Evolutionary conservation across 1,284 basidiomycete genomes (phyloP).

Genomic region (Trichosporon ovoides): DNA sequence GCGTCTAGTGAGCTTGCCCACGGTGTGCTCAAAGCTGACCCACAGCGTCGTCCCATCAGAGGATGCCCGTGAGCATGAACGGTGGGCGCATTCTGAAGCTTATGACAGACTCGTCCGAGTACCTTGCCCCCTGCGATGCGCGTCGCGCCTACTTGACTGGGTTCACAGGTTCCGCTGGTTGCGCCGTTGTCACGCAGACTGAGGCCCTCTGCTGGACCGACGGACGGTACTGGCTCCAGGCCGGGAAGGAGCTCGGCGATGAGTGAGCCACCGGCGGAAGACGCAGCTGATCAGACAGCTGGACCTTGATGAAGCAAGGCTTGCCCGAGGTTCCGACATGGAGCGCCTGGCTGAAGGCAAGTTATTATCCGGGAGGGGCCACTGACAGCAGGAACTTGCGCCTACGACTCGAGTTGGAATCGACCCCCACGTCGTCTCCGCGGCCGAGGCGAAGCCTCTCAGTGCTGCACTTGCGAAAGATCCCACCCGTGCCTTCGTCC

Average conservation of each 20-base stretch:
- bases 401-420: conserved; percentile 66
- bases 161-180: conserved; percentile 89
- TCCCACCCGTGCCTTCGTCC: conserved; percentile 57
- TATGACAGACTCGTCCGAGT: conserved; percentile 76
- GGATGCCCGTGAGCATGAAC: conserved; percentile 66
- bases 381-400: conserved; percentile 56
- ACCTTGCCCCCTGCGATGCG: conserved; percentile 75
- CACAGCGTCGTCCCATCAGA: conserved; percentile 69
- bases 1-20: conserved; percentile 16
- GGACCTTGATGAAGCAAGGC: conserved; percentile 90
- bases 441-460: conserved; percentile 54
- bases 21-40: conserved; percentile 6
- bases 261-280: conserved; percentile 60
- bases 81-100: neutral
- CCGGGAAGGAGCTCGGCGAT: conserved; percentile 78
- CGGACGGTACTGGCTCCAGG: conserved; percentile 90
- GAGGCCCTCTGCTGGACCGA: conserved; percentile 66
- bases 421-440: conserved; percentile 67
- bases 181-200: conserved; percentile 68
- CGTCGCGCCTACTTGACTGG: conserved; percentile 82
- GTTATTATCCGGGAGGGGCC: neutral
- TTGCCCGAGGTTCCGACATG: conserved; percentile 81
- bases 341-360: conserved; percentile 72
- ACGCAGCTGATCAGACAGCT: conserved; percentile 55
- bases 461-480: conserved; percentile 26